These are phyloP conservation scores for Liquidambar formosana DNA, from an alignment of 164 flowering plant genomes.

Conservation along the genomic window DNA sequence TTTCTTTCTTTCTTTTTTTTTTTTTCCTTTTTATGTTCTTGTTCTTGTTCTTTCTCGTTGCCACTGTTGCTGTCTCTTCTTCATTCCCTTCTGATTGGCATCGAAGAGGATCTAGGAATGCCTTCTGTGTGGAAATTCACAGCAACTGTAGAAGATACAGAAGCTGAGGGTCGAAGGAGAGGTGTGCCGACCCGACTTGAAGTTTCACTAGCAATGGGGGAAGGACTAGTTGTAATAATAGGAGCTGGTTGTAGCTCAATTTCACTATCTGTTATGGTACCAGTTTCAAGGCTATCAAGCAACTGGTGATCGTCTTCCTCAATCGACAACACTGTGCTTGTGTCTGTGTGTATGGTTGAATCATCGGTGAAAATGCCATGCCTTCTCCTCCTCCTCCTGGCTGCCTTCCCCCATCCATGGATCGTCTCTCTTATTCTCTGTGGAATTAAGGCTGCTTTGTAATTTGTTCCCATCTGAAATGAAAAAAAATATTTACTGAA, in stretches of 20 bases:
- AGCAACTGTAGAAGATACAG: conserved; percentile 36
- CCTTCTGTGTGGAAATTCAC: conserved; percentile 16
- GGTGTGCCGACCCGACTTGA: conserved; percentile 70
- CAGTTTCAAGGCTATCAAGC: conserved; percentile 39
- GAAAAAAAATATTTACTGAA: background rate
- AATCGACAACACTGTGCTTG: conserved; percentile 79
- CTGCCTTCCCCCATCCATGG: conserved; percentile 86
- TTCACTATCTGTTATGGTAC: conserved; percentile 15
- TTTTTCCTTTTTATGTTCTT: background rate
- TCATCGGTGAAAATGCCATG: conserved; percentile 54
- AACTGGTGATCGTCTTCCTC: conserved; percentile 67
- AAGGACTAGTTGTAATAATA: conserved; percentile 12
- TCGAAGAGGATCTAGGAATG: conserved; percentile 52
- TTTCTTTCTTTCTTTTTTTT: background rate
- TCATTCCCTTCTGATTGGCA: conserved; percentile 59
- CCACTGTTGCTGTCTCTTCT: background rate
- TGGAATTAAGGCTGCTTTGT: conserved; percentile 94
- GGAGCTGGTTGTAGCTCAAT: conserved; percentile 67
- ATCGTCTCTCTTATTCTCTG: conserved; percentile 88
- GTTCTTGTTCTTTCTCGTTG: background rate
- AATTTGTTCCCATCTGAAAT: conserved; percentile 96
- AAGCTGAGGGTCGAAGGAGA: conserved; percentile 69
- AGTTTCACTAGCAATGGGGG: conserved; percentile 47
- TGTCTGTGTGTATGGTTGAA: conserved; percentile 77
- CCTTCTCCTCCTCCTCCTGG: conserved; percentile 75